Evolutionary conservation across 2,329 filamentous ascomycete genomes (phyloP).

Genomic region (Xylariaceae sp.): DNA sequence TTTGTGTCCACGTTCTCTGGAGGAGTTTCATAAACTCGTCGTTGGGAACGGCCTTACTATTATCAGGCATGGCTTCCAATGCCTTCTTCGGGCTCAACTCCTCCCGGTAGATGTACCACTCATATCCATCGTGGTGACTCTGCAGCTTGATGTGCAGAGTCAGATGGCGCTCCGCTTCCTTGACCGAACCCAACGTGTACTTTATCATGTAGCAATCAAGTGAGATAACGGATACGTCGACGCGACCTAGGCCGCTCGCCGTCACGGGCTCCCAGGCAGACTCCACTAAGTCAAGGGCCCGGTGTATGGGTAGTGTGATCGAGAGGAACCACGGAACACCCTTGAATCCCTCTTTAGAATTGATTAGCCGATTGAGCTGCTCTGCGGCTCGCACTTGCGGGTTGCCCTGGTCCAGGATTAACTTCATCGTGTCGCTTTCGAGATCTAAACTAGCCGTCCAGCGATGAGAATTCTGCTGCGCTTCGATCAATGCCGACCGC

Average conservation of each 20-base stretch:
- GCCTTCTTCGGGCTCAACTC: constrained; percentile 22
- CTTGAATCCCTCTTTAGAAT: constrained; percentile 42
- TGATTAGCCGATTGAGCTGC: constrained; percentile 49
- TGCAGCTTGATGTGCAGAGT: constrained; percentile 49
- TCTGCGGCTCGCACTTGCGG: constrained; percentile 62
- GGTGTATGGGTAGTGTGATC: constrained; percentile 59
- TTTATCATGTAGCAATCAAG: constrained; percentile 54
- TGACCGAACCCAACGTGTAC: constrained; percentile 40
- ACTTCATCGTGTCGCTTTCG: constrained; percentile 45
- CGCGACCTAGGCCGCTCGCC: constrained; percentile 40
- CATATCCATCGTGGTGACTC: constrained; percentile 42
- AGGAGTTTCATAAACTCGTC: constrained; percentile 30
- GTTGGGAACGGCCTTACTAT: constrained; percentile 16
- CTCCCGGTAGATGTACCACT: constrained; percentile 47
- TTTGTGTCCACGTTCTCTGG: constrained; percentile 28
- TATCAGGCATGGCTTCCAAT: no score
- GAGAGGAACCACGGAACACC: constrained; percentile 51
- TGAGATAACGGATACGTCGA: constrained; percentile 49
- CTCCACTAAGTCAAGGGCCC: constrained; percentile 57
- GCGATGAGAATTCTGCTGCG: constrained; percentile 24
- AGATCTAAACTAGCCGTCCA: constrained; percentile 58
- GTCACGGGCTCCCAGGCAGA: constrained; percentile 43
- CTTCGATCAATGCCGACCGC: constrained; percentile 20
- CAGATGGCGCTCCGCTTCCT: constrained; percentile 35
- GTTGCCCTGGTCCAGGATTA: constrained; percentile 57